These are phyloP conservation scores for Blastocystis sp. DNA, from an alignment of 352 stramenopile genomes.

Conservation along the genomic window DNA sequence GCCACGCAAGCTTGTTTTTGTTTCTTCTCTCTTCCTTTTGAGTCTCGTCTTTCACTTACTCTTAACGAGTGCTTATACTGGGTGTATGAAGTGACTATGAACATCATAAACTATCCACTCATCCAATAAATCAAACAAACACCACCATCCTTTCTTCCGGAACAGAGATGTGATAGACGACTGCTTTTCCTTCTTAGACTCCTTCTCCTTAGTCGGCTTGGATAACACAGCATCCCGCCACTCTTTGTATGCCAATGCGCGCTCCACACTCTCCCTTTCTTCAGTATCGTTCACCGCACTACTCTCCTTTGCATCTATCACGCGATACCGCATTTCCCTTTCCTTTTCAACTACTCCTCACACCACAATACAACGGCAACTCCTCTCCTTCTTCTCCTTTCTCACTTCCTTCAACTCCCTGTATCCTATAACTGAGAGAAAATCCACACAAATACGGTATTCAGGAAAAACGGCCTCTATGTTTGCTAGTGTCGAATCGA, in stretches of 20 bases:
- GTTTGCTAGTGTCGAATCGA: slow-evolving; percentile 16
- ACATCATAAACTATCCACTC: too few species aligned
- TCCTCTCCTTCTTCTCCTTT: neutral
- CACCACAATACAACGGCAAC: neutral
- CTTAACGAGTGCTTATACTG: too few species aligned
- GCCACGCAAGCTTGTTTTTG: slow-evolving; percentile 49
- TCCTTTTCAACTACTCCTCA: slow-evolving; percentile 4
- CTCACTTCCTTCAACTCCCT: neutral
- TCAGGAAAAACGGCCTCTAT: slow-evolving; percentile 55
- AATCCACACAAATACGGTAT: neutral
- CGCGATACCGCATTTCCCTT: neutral
- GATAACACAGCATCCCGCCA: slow-evolving; percentile 19
- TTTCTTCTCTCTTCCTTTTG: neutral
- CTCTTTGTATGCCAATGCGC: slow-evolving; percentile 11
- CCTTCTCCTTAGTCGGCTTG: neutral
- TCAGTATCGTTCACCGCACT: too few species aligned
- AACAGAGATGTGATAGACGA: slow-evolving; percentile 4
- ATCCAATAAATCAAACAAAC: slow-evolving; percentile 26
- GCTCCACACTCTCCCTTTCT: too few species aligned
- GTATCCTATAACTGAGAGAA: slow-evolving; percentile 18
- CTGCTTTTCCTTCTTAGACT: neutral
- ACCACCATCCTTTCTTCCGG: neutral
- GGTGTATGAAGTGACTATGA: too few species aligned
- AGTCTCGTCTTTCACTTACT: too few species aligned
- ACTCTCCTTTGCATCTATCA: neutral